Conservation (phyloP, 441 rosid genomes). For the Gossypium trilobum region DNA sequence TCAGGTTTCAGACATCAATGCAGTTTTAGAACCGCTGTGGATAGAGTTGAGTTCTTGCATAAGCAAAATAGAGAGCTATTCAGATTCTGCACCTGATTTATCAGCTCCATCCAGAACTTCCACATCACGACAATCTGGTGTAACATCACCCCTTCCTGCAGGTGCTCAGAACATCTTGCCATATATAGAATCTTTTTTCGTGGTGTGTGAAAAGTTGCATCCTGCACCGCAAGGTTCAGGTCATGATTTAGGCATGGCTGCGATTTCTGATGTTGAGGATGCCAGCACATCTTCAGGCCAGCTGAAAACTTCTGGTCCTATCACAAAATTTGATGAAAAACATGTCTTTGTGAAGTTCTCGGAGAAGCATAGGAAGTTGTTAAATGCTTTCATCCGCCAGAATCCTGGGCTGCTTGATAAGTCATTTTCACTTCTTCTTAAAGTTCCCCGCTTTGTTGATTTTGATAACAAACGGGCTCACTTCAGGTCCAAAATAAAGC, state of each 20-base stretch:
- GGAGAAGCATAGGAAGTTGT: conserved; percentile 81
- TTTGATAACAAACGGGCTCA: conserved; percentile 86
- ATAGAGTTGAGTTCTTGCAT: conserved; percentile 74
- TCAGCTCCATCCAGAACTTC: conserved; percentile 37
- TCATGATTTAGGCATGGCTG: conserved; percentile 42
- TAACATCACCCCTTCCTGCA: conserved; percentile 72
- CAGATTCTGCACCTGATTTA: conserved; percentile 50
- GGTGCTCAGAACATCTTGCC: conserved; percentile 93
- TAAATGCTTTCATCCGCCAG: conserved; percentile 85
- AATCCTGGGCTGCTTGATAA: conserved; percentile 89
- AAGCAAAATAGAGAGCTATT: conserved; percentile 74
- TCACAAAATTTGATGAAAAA: conserved; percentile 65
- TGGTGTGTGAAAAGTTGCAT: conserved; percentile 74
- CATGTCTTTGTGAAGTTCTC: conserved; percentile 75
- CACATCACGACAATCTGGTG: conserved; percentile 46
- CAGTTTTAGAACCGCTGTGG: conserved; percentile 85
- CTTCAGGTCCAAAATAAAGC: conserved; percentile 89
- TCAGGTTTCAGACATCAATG: conserved; percentile 57
- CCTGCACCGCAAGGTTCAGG: conserved; percentile 60
- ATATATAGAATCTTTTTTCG: conserved; percentile 85
- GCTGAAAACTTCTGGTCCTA: conserved; percentile 42
- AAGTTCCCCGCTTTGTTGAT: conserved; percentile 87
- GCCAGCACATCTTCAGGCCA: conserved; percentile 38
- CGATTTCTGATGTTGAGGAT: conserved; percentile 59
- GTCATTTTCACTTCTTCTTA: conserved; percentile 84